Percentiles rank a stretch among this genome's conserved stretches.
phyloP scores from a whole-genome alignment of 2,329 filamentous ascomycete species.

The Dothidotthia symphoricarpi region DNA sequence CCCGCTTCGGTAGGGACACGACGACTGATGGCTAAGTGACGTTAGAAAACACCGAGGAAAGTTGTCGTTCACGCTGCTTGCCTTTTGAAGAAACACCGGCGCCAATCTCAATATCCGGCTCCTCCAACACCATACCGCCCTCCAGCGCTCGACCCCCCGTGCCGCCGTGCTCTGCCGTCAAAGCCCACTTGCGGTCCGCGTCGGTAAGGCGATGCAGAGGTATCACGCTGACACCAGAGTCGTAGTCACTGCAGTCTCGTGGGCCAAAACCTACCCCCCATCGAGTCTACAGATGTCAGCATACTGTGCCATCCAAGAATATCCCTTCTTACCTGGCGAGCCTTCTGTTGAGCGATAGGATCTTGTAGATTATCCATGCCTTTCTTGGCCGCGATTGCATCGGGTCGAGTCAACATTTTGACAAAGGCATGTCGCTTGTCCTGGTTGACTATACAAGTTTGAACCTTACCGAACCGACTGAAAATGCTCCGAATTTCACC shows the following conservation, averaged over 20 bases:
- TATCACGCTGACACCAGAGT: constrained; percentile 86
- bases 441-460: constrained; percentile 97
- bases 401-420: constrained; percentile 90
- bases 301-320: neutral
- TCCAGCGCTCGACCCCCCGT: constrained; percentile 82
- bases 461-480: constrained; percentile 76
- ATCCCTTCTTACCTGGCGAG: constrained; percentile 41
- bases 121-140: constrained; percentile 83
- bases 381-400: constrained; percentile 79
- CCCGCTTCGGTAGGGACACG: constrained; percentile 36
- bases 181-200: constrained; percentile 95
- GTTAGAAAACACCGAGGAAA: constrained; percentile 11
- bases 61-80: constrained; percentile 18
- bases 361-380: constrained; percentile 80
- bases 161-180: constrained; percentile 89
- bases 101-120: constrained; percentile 97
- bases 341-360: constrained; percentile 67
- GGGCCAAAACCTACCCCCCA: constrained; percentile 98
- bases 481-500: constrained; percentile 80
- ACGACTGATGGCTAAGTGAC: constrained; percentile 32
- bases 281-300: constrained; percentile 64
- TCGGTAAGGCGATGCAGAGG: constrained; percentile 91
- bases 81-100: constrained; percentile 95
- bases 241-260: constrained; percentile 94
- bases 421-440: constrained; percentile 98